phyloP scores from a whole-genome alignment of 2,329 filamentous ascomycete genomes.

The Coniochaeta sp. region DNA sequence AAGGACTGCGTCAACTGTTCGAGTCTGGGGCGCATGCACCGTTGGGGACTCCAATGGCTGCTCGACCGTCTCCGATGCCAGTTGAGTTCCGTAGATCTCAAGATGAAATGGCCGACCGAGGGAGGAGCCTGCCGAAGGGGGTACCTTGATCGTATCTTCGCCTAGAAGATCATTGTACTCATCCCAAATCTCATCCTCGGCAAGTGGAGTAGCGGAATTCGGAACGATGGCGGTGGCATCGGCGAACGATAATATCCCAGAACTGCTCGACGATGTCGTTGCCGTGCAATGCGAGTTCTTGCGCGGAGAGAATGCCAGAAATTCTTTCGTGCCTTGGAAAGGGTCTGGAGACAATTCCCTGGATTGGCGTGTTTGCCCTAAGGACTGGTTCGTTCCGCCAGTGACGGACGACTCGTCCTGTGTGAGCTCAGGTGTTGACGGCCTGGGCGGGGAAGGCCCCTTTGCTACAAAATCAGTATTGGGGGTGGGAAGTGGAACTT shows the following conservation, averaged over 20 bases:
- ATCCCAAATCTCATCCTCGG: conserved; percentile 86
- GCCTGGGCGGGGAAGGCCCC: conserved; percentile 35
- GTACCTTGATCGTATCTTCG: conserved; percentile 40
- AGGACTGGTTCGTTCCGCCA: conserved; percentile 21
- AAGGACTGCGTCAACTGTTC: conserved; percentile 21
- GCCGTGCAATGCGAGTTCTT: conserved; percentile 61
- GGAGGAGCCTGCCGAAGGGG: conserved; percentile 48
- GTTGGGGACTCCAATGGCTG: conserved; percentile 40
- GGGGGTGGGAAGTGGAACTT: conserved; percentile 17
- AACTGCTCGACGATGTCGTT: conserved; percentile 57
- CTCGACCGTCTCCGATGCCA: conserved; percentile 20
- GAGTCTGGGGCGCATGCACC: conserved; percentile 22
- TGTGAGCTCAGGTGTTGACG: conserved; percentile 30
- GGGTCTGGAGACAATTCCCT: conserved; percentile 20
- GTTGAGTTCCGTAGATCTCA: conserved; percentile 35
- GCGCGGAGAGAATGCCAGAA: conserved; percentile 64
- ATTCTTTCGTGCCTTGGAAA: conserved; percentile 43
- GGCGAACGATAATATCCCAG: conserved; percentile 50
- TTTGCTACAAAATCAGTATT: conserved; percentile 37
- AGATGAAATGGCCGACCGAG: conserved; percentile 48
- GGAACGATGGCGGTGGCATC: conserved; percentile 62
- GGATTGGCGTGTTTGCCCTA: conserved; percentile 20
- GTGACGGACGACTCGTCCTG: conserved; percentile 26
- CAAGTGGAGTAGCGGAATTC: conserved; percentile 50
- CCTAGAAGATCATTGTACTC: conserved; percentile 88